Conservation (phyloP, 1,284 basidiomycete species). For the Wolfiporia cocos region DNA sequence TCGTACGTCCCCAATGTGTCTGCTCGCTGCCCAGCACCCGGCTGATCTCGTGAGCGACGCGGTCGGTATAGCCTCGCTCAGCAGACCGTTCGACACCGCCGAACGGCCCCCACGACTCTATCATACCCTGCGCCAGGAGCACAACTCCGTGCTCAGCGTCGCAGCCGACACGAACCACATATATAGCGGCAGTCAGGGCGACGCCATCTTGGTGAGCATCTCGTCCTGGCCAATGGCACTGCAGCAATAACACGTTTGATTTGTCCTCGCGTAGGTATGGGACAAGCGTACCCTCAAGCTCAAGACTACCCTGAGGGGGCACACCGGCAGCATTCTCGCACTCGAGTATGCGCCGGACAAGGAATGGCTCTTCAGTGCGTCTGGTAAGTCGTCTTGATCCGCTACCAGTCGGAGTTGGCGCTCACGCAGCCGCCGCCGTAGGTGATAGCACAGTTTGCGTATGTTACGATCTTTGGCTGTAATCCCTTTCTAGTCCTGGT, state of each 20-base stretch:
- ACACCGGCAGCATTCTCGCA: constrained; percentile 82
- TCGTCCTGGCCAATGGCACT: background rate
- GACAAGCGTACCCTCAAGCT: constrained; percentile 66
- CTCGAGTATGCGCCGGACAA: constrained; percentile 74
- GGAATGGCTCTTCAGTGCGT: constrained; percentile 84
- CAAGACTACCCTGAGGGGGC: constrained; percentile 74
- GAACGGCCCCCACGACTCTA: constrained; percentile 29
- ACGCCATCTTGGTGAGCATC: constrained; percentile 66
- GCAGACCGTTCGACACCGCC: constrained; percentile 11
- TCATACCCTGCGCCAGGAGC: constrained; percentile 65
- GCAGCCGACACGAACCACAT: constrained; percentile 70
- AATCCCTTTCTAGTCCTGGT: background rate
- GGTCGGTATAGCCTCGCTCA: constrained; percentile 20
- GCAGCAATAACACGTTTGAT: constrained; percentile 5
- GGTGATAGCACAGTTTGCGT: constrained; percentile 85
- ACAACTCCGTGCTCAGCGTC: constrained; percentile 71
- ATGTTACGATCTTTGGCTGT: constrained; percentile 18
- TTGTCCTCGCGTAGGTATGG: constrained; percentile 62
- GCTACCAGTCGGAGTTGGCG: background rate
- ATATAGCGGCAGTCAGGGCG: constrained; percentile 80
- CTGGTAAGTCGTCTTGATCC: constrained; percentile 38
- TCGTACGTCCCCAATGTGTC: constrained; percentile 17
- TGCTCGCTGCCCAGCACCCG: constrained; percentile 7
- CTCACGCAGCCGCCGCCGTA: constrained; percentile 20
- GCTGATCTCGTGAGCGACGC: constrained; percentile 1